phyloP scores from a whole-genome alignment of 2,329 filamentous ascomycete genomes.

The Clarireedia sp. region DNA sequence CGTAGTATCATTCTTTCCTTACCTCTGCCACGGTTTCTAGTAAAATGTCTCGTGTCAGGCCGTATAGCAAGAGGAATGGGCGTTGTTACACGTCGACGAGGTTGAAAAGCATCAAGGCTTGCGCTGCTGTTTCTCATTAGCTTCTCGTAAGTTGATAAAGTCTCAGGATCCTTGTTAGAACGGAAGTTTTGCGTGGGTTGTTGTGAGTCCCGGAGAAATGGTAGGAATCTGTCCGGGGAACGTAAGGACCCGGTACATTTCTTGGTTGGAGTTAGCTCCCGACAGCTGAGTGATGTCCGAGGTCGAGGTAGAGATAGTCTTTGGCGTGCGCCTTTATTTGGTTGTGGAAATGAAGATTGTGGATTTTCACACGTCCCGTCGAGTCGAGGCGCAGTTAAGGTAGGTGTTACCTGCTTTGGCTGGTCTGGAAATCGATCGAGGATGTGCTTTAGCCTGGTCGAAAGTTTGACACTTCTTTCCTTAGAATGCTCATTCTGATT shows the following conservation, averaged over 20 bases:
- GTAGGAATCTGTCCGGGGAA: conserved; percentile 51
- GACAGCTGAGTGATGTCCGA: neutral
- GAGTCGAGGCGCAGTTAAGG: neutral
- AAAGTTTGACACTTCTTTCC: neutral
- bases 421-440: neutral
- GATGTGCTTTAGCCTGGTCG: conserved; percentile 1
- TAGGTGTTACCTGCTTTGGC: neutral
- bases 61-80: conserved; percentile 17
- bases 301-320: neutral
- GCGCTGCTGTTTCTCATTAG: conserved; percentile 35
- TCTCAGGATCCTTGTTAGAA: conserved; percentile 39
- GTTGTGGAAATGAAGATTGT: conserved; percentile 13
- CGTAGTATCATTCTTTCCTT: conserved; percentile 8
- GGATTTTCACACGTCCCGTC: conserved; percentile 7
- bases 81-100: conserved; percentile 26
- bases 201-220: conserved; percentile 34
- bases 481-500: conserved; percentile 1
- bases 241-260: conserved; percentile 16
- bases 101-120: conserved; percentile 45
- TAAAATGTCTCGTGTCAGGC: conserved; percentile 14
- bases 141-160: conserved; percentile 39
- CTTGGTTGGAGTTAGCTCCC: conserved; percentile 12
- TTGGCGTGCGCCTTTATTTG: conserved; percentile 6
- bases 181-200: conserved; percentile 41
- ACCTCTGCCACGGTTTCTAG: conserved; percentile 22